Percentiles rank a stretch among this genome's conserved stretches.
phyloP scores from a whole-genome alignment of 768 basidiomycete species.

The Coprinopsis cinerea region DNA sequence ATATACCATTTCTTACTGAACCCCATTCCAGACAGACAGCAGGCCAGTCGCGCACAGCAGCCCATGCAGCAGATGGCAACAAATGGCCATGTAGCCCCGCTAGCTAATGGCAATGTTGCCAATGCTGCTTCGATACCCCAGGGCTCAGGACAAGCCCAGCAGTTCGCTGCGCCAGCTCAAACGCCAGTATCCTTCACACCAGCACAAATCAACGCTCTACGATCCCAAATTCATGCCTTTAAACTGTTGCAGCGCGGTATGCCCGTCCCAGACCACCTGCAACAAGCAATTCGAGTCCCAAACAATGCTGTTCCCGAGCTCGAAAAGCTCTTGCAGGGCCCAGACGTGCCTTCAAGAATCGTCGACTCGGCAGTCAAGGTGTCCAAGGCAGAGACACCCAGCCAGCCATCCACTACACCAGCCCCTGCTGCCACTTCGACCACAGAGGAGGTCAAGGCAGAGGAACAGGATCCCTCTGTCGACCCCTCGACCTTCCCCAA shows the following conservation, averaged over 20 bases:
- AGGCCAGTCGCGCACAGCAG: slow-evolving; percentile 23
- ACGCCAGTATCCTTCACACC: slow-evolving; percentile 75
- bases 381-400: slow-evolving; percentile 45
- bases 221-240: slow-evolving; percentile 79
- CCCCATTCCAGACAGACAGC: slow-evolving; percentile 25
- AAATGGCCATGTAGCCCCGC: slow-evolving; percentile 45
- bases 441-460: slow-evolving; percentile 47
- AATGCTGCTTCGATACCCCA: slow-evolving; percentile 37
- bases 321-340: slow-evolving; percentile 56
- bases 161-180: slow-evolving; percentile 46
- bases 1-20: slow-evolving; percentile 7
- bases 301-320: slow-evolving; percentile 56
- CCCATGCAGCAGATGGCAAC: slow-evolving; percentile 25
- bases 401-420: slow-evolving; percentile 19
- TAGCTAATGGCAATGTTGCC: slow-evolving; percentile 35
- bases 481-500: slow-evolving; percentile 62
- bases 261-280: slow-evolving; percentile 63
- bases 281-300: slow-evolving; percentile 62
- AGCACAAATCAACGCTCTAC: slow-evolving; percentile 71
- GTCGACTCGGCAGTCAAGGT: slow-evolving; percentile 74
- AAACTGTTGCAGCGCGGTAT: slow-evolving; percentile 61
- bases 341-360: slow-evolving; percentile 55
- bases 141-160: slow-evolving; percentile 44
- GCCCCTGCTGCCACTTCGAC: slow-evolving; percentile 21
- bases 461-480: slow-evolving; percentile 44